Evolutionary conservation across 768 basidiomycete species (phyloP).

Genomic region (Paxillus involutus): DNA sequence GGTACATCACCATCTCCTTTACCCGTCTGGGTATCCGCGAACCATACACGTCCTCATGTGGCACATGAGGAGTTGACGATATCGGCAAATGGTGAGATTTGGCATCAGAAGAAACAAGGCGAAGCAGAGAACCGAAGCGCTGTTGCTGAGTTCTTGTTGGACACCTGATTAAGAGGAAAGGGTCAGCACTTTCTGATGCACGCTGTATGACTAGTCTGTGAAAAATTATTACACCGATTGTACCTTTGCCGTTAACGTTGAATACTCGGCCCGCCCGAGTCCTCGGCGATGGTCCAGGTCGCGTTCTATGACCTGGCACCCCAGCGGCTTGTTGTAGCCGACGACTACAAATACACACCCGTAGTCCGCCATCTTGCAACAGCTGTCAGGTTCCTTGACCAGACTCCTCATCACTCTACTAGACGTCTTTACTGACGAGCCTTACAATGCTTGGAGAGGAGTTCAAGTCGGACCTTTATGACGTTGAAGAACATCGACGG

Average conservation of each 20-base stretch:
- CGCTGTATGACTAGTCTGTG: not conserved
- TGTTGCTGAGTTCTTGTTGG: conserved; percentile 41
- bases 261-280: not conserved
- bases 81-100: conserved; percentile 27
- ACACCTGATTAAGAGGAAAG: conserved; percentile 11
- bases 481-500: conserved; percentile 17
- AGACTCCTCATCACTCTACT: conserved; percentile 1
- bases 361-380: not conserved
- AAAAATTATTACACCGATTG: not conserved
- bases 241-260: not conserved
- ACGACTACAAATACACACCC: conserved; percentile 28
- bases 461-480: conserved; percentile 13
- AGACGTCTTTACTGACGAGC: not conserved
- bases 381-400: not conserved
- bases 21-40: conserved; percentile 35
- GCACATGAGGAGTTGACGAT: not conserved
- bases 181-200: not conserved
- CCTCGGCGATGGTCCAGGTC: not conserved
- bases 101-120: conserved; percentile 30
- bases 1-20: conserved; percentile 18
- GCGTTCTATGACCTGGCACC: conserved; percentile 2
- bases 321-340: conserved; percentile 22
- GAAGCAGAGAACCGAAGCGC: conserved; percentile 36
- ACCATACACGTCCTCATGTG: not conserved
- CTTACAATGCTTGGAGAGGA: conserved; percentile 29